Evolutionary conservation across 108 stramenopile genomes (phyloP), one percentile per base, ranked within the genome.

Genomic region (Discostella stelligeroides): DNA sequence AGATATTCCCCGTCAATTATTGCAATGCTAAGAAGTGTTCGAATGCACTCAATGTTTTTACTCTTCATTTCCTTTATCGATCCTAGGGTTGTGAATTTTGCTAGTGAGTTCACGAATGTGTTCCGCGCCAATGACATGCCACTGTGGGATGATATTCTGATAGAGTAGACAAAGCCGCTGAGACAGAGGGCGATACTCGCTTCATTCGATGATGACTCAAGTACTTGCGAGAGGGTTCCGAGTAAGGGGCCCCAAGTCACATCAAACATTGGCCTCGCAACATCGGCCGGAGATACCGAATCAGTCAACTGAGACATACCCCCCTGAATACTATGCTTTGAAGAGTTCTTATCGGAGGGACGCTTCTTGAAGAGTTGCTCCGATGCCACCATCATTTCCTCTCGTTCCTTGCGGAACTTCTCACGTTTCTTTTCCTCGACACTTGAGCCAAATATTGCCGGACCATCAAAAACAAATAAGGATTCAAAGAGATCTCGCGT

Each of bases 221-320:
- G 66, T 37, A 91, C 88, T 62, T 97, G 96, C 4, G 96, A 97
- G 39, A 99, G 83, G 34, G 90, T 90, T 28, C 96, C 98, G 30
- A 98, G 81, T 27, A 97, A 68, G 38, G 98, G 95, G 45, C 98
- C 98, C 99, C 99, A 99, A 4, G 96, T 96, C 6, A 98, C 97
- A 80, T 98, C 97, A 63, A 98, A 98, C 98, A 99, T 98, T 23
- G 91, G 91, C 62, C 84, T 87, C 13, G 93, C 88, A 39, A 90
- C 89, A 67, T 92, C 88, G 17, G 84, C 74, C 21, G 92, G 92
- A 40, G 85, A 76, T 14, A 92, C 82, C 23, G 82, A 72, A 43
- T 86, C 84, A 15, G 75, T 75, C 15, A 71, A 42, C 30, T 60
- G 66, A 13, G 10, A 12, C 15, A 40, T 29, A 9, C 45, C 11